A percentile compares a stretch with the other conserved stretches of the same genome.
Evolutionary conservation across 495 filamentous ascomycete genomes (phyloP).

Genomic region (Corynascus novoguineensis): DNA sequence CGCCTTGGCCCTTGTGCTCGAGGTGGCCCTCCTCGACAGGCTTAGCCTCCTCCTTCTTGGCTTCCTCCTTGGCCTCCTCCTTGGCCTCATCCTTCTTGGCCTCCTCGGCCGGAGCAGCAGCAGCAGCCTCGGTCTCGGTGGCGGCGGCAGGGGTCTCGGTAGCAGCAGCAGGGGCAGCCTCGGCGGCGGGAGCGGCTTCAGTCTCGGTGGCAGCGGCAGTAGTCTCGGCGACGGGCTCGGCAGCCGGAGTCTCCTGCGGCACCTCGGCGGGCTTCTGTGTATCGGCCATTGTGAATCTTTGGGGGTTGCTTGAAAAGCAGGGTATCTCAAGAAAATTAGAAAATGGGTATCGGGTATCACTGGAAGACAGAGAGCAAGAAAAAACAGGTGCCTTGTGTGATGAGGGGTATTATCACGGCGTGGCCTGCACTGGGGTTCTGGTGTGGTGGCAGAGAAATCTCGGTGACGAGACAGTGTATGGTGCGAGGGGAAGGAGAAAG

Average conservation of each 20-base stretch:
- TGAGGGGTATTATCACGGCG: conserved; percentile 24
- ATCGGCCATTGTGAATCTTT: conserved; percentile 42
- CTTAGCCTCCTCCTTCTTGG: conserved; percentile 53
- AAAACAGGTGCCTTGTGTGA: conserved; percentile 27
- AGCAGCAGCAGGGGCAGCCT: conserved; percentile 35
- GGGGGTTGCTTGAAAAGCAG: conserved; percentile 18
- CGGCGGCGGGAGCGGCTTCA: conserved; percentile 35
- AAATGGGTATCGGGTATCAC: conserved; percentile 49
- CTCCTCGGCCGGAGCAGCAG: conserved; percentile 45
- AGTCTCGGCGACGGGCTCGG: conserved; percentile 40
- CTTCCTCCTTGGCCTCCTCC: conserved; percentile 41
- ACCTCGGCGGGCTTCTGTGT: conserved; percentile 43
- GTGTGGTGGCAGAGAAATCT: conserved; percentile 23
- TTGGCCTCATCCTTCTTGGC: conserved; percentile 47
- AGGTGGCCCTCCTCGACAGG: conserved; percentile 70
- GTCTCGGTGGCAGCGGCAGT: conserved; percentile 31
- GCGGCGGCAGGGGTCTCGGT: conserved; percentile 37
- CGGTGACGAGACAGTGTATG: conserved; percentile 21
- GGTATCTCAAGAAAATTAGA: conserved; percentile 39
- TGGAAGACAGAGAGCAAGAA: conserved; percentile 38
- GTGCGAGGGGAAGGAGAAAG: conserved; percentile 11
- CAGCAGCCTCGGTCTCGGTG: conserved; percentile 33
- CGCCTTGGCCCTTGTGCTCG: conserved; percentile 79
- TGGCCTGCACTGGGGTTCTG: conserved; percentile 28
- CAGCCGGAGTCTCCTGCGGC: conserved; percentile 41